phyloP scores from a whole-genome alignment of 768 basidiomycete species.

The Suillus spraguei region DNA sequence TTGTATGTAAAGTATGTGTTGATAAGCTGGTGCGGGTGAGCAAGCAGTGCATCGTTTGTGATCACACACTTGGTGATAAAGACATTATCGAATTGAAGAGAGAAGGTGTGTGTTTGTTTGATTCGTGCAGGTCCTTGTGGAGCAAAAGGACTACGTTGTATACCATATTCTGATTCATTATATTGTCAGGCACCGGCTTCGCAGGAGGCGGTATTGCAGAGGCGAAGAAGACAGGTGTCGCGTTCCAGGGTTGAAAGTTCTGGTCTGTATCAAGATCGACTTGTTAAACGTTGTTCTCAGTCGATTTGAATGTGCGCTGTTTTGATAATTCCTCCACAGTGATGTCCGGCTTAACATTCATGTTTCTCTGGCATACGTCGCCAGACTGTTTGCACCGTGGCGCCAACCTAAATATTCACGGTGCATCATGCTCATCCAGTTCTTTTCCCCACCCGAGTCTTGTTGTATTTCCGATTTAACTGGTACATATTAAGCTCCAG shows the following conservation, averaged over 20 bases:
- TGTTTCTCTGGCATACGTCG: not conserved
- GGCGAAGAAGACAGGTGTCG: constrained; percentile 73
- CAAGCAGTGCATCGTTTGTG: constrained; percentile 88
- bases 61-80: constrained; percentile 59
- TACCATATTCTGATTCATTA: constrained; percentile 10
- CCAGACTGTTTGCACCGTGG: not conserved
- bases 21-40: constrained; percentile 81
- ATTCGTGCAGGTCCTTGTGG: not conserved
- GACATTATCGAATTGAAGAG: constrained; percentile 85
- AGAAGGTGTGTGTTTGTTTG: constrained; percentile 62
- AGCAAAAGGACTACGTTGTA: not conserved
- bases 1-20: constrained; percentile 88
- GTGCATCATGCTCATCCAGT: not conserved
- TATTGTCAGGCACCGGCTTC: constrained; percentile 78
- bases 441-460: not conserved
- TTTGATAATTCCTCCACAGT: not conserved
- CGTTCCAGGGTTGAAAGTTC: constrained; percentile 74
- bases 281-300: constrained; percentile 1
- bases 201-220: constrained; percentile 96
- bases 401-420: not conserved
- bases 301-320: constrained; percentile 4
- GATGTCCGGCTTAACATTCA: not conserved
- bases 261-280: not conserved
- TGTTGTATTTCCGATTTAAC: constrained; percentile 20
- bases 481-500: constrained; percentile 32